A percentile compares a stretch with the other conserved stretches of the same genome.
Evolutionary conservation across 106 monocot species (phyloP).

Genomic region (Acanthochlamys bracteata): DNA sequence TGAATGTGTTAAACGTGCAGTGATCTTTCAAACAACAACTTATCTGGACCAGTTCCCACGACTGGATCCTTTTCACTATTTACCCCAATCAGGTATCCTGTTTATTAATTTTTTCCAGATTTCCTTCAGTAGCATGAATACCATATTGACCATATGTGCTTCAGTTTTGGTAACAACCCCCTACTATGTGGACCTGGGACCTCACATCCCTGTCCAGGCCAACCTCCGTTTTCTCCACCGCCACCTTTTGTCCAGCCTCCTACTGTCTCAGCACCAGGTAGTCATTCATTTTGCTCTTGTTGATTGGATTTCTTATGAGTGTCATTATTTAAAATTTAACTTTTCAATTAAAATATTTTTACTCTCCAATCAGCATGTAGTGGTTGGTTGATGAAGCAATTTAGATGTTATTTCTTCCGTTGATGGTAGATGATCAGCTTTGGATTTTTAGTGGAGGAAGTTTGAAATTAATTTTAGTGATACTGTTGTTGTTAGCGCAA

Average conservation of each 20-base stretch:
- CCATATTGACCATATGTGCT: background rate
- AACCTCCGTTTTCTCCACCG: conserved; percentile 44
- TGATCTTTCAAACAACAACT: conserved; percentile 76
- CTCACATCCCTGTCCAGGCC: conserved; percentile 51
- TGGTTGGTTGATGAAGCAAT: background rate
- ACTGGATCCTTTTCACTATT: conserved; percentile 60
- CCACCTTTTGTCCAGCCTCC: conserved; percentile 63
- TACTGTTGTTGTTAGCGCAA: too few relatives aligned
- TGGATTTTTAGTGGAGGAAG: background rate
- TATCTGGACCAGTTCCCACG: conserved; percentile 69
- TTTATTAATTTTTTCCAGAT: background rate
- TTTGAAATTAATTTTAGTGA: background rate
- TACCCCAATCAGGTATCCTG: conserved; percentile 29
- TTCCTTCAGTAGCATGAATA: too few relatives aligned
- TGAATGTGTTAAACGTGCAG: conserved; percentile 13
- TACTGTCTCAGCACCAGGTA: conserved; percentile 25
- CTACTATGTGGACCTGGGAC: conserved; percentile 62
- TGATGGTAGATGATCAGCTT: too few relatives aligned
- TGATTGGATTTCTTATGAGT: background rate
- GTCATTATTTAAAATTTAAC: background rate
- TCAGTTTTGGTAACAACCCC: conserved; percentile 74
- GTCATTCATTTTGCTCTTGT: background rate
- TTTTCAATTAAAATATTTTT: background rate
- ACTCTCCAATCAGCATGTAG: background rate
- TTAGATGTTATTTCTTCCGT: background rate